A percentile compares a stretch with the other conserved stretches of the same genome.
Conservation (phyloP, 2,329 filamentous ascomycete species). For the Drechslerella dactyloides region DNA sequence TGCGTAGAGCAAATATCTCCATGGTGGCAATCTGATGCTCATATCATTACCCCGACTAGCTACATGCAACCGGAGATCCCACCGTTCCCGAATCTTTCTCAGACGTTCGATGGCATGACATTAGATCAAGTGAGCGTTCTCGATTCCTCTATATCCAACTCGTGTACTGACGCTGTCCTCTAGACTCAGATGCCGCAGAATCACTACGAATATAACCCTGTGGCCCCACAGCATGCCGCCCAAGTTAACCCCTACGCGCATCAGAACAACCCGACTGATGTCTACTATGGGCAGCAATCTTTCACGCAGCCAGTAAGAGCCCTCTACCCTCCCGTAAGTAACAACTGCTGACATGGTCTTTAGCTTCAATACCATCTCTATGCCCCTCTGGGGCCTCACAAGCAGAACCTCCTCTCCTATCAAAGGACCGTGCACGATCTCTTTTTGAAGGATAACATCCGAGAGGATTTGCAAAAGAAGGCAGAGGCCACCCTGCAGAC, state of each 20-base stretch:
- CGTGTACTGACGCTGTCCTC: neutral
- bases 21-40: conserved; percentile 1
- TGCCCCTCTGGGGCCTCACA: conserved; percentile 81
- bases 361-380: conserved; percentile 91
- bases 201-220: conserved; percentile 55
- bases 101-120: conserved; percentile 35
- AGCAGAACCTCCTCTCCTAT: conserved; percentile 80
- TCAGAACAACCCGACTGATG: conserved; percentile 66
- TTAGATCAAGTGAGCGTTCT: conserved; percentile 28
- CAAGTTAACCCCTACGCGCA: conserved; percentile 61
- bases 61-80: conserved; percentile 43
- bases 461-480: conserved; percentile 89
- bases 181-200: conserved; percentile 56
- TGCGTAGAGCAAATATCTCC: conserved; percentile 2
- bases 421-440: conserved; percentile 88
- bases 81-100: conserved; percentile 40
- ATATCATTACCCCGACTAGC: conserved; percentile 12
- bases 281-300: conserved; percentile 65
- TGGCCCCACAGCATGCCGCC: conserved; percentile 56
- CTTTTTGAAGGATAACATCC: conserved; percentile 83
- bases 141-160: neutral
- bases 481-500: conserved; percentile 83
- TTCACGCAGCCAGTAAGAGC: conserved; percentile 66
- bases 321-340: neutral
- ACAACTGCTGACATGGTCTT: conserved; percentile 1